Evolutionary conservation across 1,139 yeast species (phyloP), one percentile per base, ranked within the genome.

Genomic region (Diutina ranongensis): DNA sequence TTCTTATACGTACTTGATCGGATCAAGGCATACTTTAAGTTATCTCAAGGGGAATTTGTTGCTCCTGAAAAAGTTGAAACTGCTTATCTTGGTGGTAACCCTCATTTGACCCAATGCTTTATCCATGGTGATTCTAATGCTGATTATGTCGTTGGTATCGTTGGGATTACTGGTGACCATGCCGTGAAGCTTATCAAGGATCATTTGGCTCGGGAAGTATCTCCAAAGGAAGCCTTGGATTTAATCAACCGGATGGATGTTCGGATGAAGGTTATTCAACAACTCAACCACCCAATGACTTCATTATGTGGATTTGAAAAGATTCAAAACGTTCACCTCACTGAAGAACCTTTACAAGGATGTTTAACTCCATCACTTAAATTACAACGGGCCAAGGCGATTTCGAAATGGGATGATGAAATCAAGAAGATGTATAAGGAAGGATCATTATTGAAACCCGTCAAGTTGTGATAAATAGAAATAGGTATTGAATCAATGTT

Each of bases 21-120:
- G 50, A 87, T 83, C 44, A 83, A 83, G 67, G 83, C 83, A 61
- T 83, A 83, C 64, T 83, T 82, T 71, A 83, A 83, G 61, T 69
- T 83, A 54, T 75, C 89, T 1, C 94, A 83, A 61, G 94, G 94
- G 49, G 94, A 83, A 60, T 83, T 83, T 59, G 76, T 83, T 47
- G 81, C 88, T 2, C 89, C 92, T 2, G 94, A 83, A 57, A 80
- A 76, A 59, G 78, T 83, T 50, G 94, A 83, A 57, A 80, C 78
- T 55, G 64, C 66, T 19, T 82, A 83, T 55, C 63, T 80, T 41
- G 50, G 57, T 2, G 48, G 51, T 45, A 54, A 52, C 50, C 51
- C 57, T 3, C 25, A 56, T 12, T 47, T 58, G 47, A 44, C 58
- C 1, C 62, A 58, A 47, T 50, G 54, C 46, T 55, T 47, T 36